A percentile compares a stretch with the other conserved stretches of the same genome.
These are phyloP conservation scores for Naganishia albida DNA, from an alignment of 1,284 basidiomycete species.

Conservation along the genomic window DNA sequence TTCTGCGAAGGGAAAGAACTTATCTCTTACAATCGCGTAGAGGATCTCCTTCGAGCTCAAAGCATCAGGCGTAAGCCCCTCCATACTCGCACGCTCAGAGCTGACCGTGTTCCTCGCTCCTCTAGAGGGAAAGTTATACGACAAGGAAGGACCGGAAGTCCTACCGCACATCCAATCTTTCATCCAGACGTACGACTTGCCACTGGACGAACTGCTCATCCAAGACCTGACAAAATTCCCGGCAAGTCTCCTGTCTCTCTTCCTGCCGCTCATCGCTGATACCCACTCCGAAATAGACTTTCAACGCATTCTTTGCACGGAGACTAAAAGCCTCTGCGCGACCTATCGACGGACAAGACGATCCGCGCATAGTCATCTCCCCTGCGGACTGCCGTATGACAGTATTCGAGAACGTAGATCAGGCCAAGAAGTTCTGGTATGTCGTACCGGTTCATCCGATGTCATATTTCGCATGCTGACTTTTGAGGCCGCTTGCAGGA, in stretches of 20 bases:
- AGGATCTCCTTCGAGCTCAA: constrained; percentile 65
- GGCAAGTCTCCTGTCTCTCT: constrained; percentile 38
- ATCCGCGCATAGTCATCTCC: constrained; percentile 63
- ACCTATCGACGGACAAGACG: constrained; percentile 64
- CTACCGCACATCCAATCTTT: constrained; percentile 68
- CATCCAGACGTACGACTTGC: constrained; percentile 69
- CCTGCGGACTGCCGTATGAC: constrained; percentile 75
- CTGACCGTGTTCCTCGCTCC: background rate
- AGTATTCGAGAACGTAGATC: constrained; percentile 64
- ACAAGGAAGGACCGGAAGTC: constrained; percentile 49
- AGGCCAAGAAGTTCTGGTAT: constrained; percentile 69
- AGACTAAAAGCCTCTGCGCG: constrained; percentile 67
- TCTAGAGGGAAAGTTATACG: constrained; percentile 54
- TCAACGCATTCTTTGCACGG: constrained; percentile 81
- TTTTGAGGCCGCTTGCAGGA: constrained; percentile 54
- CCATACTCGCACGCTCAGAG: background rate
- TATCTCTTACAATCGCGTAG: constrained; percentile 50
- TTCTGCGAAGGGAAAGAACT: constrained; percentile 58
- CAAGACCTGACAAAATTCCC: constrained; percentile 65
- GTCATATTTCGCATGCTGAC: background rate
- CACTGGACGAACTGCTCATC: constrained; percentile 65
- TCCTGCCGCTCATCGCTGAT: background rate
- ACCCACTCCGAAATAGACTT: constrained; percentile 54
- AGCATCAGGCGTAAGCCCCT: constrained; percentile 61
- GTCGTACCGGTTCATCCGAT: constrained; percentile 30